Evolutionary conservation across 371 early-diverging fungal genomes (phyloP), one percentile per base, ranked within the genome.

Genomic region (Apophysomyces variabilis): DNA sequence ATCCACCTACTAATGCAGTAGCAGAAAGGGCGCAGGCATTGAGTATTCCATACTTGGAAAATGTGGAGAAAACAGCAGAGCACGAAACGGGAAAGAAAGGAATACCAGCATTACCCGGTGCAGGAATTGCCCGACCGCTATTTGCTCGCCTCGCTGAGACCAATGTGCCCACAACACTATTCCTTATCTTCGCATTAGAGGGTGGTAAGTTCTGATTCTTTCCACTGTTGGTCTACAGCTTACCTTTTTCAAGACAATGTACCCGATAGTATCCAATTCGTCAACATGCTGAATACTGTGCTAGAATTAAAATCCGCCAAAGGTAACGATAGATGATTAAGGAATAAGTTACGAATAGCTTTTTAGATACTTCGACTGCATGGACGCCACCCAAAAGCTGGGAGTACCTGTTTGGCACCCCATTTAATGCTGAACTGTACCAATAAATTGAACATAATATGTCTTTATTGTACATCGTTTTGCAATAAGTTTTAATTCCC

Each of bases 331-430:
- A 36, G n/a, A 16, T 56, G 18, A 8, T 46, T 13, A 37, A 3
- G 43, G 18, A 38, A 12, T 13, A 61, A 54, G 14, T 21, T 58
- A 36, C 9, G 4, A 39, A 35, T 18, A 1, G 47, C 6, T 50
- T n/a, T 37, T 47, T 69, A 76, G 68, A 62, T 62, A 13, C 41
- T 9, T 65, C 45, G 58, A n/a, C 60, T 7, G 61, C 76, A 38
- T 91, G 90, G 90, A 80, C 75, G 26, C 85, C 87, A 18, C 92
- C 92, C 11, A 76, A 77, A 68, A 90, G 90, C 73, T 91, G 92
- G 92, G 77, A 90, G 62, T 80, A 75, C 72, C 70, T 88, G 66
- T 83, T 84, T 66, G 83, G 83, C 26, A 72, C 76, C 37, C 78
- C 83, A 32, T 77, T 66, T 41, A 77, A 79, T 71, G 65, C 72